These are phyloP conservation scores for Ciborinia camelliae DNA, from an alignment of 2,329 filamentous ascomycete species.

Conservation along the genomic window DNA sequence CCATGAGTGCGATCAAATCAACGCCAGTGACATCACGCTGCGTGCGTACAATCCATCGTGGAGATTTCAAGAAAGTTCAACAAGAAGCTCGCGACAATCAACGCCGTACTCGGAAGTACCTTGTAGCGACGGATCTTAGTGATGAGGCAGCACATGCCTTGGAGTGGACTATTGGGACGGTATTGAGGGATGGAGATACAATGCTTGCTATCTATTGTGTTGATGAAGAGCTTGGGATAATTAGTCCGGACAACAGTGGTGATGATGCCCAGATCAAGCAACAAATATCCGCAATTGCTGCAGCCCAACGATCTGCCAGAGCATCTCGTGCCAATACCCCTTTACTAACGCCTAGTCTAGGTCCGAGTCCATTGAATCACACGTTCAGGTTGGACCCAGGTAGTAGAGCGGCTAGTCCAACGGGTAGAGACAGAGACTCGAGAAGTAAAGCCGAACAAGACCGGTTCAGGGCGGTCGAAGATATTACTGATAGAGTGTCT, in stretches of 20 bases:
- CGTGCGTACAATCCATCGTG: constrained; percentile 85
- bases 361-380: constrained; percentile 28
- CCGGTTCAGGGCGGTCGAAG: constrained; percentile 73
- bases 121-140: constrained; percentile 93
- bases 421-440: constrained; percentile 47
- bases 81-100: constrained; percentile 75
- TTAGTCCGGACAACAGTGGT: constrained; percentile 32
- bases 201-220: constrained; percentile 90
- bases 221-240: constrained; percentile 75
- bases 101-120: constrained; percentile 78
- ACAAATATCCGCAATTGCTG: constrained; percentile 67
- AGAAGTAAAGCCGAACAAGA: constrained; percentile 69
- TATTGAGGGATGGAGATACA: constrained; percentile 90
- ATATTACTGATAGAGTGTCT: constrained; percentile 81
- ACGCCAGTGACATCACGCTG: constrained; percentile 75
- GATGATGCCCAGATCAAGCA: constrained; percentile 76
- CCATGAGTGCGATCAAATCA: constrained; percentile 74
- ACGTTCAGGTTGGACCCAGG: constrained; percentile 26
- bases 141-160: constrained; percentile 92
- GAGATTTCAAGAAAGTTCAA: constrained; percentile 75
- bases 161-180: constrained; percentile 96
- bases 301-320: constrained; percentile 43
- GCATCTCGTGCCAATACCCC: constrained; percentile 27
- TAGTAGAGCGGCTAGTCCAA: constrained; percentile 33
- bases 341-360: constrained; percentile 22